phyloP scores from a whole-genome alignment of 202 grass and related monocot species.

The Cymbopogon flexuosus region DNA sequence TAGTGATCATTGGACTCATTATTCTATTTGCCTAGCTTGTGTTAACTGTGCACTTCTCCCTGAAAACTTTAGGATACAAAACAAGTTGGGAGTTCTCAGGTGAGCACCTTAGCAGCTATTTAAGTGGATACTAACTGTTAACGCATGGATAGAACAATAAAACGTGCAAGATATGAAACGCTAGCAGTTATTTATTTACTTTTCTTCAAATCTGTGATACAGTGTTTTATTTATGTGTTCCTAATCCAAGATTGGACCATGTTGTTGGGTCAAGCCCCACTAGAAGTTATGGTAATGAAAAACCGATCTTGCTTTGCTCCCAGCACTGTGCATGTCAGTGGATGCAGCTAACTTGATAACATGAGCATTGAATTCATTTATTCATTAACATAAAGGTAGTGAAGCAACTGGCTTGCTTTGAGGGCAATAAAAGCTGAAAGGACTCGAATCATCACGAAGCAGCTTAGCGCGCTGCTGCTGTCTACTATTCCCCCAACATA shows the following conservation, averaged over 20 bases:
- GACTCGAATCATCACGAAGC: conserved; percentile 51
- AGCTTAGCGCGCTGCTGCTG: conserved; percentile 35
- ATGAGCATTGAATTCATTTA: conserved; percentile 39
- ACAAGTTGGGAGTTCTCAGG: neutral
- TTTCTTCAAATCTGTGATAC: neutral
- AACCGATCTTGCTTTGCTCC: conserved; percentile 17
- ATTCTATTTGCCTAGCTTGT: neutral
- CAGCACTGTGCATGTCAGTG: conserved; percentile 20
- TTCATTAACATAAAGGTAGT: conserved; percentile 15
- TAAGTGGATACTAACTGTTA: neutral
- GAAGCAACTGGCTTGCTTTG: conserved; percentile 30
- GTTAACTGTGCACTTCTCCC: neutral
- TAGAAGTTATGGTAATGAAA: conserved; percentile 21
- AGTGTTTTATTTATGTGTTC: neutral
- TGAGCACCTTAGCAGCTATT: neutral
- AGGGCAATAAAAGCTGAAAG: conserved; percentile 38
- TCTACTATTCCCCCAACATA: conserved; percentile 45
- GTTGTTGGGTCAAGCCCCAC: conserved; percentile 12
- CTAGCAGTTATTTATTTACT: neutral
- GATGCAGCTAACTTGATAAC: conserved; percentile 29
- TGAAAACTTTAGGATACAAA: neutral
- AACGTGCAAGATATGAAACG: neutral
- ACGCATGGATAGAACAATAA: neutral
- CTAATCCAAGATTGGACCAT: conserved; percentile 23
- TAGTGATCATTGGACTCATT: neutral